Conservation (phyloP, 768 basidiomycete genomes). For the Hericium coralloides region DNA sequence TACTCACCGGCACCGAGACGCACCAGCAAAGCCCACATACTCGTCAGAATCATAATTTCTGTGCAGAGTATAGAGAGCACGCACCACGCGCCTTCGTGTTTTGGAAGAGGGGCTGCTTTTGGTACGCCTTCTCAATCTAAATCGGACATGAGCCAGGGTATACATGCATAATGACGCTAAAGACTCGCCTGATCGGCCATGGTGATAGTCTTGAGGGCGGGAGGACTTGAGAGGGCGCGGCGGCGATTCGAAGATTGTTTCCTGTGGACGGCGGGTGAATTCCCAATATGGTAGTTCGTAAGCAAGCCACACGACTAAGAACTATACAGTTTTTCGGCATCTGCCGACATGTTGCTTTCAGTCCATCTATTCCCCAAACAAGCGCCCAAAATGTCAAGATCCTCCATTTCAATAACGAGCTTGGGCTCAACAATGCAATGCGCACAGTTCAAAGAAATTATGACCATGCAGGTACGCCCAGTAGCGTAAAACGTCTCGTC, state of each 20-base stretch:
- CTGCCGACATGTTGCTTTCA: not conserved
- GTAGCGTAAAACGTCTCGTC: too few relatives aligned
- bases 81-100: constrained; percentile 89
- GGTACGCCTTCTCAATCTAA: constrained; percentile 94
- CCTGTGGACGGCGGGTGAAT: constrained; percentile 2
- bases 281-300: constrained; percentile 6
- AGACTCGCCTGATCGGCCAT: constrained; percentile 34
- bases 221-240: constrained; percentile 2
- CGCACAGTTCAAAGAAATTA: too few relatives aligned
- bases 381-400: too few relatives aligned
- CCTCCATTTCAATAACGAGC: too few relatives aligned
- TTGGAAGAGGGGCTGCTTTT: constrained; percentile 98
- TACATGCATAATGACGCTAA: not conserved
- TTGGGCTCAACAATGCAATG: too few relatives aligned
- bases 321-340: constrained; percentile 13
- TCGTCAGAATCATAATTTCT: not conserved
- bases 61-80: constrained; percentile 24
- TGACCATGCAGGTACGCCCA: too few relatives aligned
- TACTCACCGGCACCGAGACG: not conserved
- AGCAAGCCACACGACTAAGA: constrained; percentile 7
- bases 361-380: too few relatives aligned
- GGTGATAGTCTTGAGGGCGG: constrained; percentile 22
- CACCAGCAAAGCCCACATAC: not conserved
- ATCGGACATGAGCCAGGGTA: not conserved
- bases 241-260: constrained; percentile 1